phyloP scores from a whole-genome alignment of 192 early-diverging fungal genomes.

The Umbelopsis ramanniana region DNA sequence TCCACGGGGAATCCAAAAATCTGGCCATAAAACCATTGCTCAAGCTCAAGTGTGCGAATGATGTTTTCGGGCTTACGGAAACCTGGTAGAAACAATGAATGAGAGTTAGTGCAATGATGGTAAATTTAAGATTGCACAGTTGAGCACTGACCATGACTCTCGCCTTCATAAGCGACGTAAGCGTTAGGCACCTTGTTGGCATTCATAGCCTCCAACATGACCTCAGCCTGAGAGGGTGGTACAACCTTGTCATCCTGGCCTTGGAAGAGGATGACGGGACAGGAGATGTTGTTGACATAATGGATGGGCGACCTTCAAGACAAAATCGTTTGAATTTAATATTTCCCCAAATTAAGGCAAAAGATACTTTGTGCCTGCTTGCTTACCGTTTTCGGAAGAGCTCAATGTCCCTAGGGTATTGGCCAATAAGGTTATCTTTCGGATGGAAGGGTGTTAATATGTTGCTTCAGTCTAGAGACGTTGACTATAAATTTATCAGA shows the following conservation, averaged over 20 bases:
- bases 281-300: conserved; percentile 59
- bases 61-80: conserved; percentile 74
- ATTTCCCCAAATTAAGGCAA: too few species aligned
- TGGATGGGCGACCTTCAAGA: conserved; percentile 59
- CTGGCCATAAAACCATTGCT: conserved; percentile 71
- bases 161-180: conserved; percentile 66
- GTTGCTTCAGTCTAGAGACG: neutral
- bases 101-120: conserved; percentile 35
- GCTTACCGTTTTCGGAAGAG: conserved; percentile 60
- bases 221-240: conserved; percentile 73
- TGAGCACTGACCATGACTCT: conserved; percentile 59
- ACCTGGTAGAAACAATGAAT: conserved; percentile 34
- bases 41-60: conserved; percentile 59
- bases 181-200: conserved; percentile 62
- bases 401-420: conserved; percentile 55
- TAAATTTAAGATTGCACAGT: neutral
- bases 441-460: neutral
- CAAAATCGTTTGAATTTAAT: neutral
- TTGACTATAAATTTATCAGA: too few species aligned
- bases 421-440: conserved; percentile 59
- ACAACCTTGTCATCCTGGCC: conserved; percentile 78
- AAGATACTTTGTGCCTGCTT: neutral
- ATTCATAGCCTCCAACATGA: conserved; percentile 72
- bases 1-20: conserved; percentile 71
- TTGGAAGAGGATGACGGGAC: conserved; percentile 75